Evolutionary conservation across 2,329 filamentous ascomycete genomes (phyloP).

Genomic region (Xylaria sp.): DNA sequence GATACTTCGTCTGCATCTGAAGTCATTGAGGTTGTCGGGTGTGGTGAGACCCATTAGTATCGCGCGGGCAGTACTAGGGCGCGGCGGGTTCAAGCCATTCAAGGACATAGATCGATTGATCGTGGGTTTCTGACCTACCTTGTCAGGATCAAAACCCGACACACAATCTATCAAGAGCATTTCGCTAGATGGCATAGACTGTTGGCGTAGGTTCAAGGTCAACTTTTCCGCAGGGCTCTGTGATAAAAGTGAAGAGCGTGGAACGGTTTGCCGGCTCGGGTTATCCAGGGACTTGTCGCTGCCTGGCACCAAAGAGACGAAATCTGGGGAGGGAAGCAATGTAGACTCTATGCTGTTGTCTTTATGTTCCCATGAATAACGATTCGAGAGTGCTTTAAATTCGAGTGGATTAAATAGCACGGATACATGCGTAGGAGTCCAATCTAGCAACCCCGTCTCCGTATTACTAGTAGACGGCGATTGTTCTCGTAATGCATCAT

Average conservation of each 20-base stretch:
- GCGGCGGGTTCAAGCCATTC: conserved; percentile 33
- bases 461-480: conserved; percentile 10
- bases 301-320: conserved; percentile 34
- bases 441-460: conserved; percentile 43
- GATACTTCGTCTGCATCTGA: conserved; percentile 14
- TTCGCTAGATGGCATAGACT: conserved; percentile 25
- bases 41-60: conserved; percentile 24
- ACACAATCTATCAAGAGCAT: conserved; percentile 37
- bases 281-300: conserved; percentile 11
- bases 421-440: conserved; percentile 48
- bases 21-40: conserved; percentile 2
- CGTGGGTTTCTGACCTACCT: conserved; percentile 23
- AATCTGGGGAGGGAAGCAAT: conserved; percentile 43
- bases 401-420: conserved; percentile 47
- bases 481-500: conserved; percentile 10
- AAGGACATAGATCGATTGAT: conserved; percentile 39
- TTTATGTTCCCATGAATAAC: conserved; percentile 18
- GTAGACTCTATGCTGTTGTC: conserved; percentile 34
- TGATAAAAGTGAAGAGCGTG: conserved; percentile 17
- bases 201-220: conserved; percentile 35
- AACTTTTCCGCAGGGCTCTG: conserved; percentile 31
- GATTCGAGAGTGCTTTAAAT: conserved; percentile 39
- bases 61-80: conserved; percentile 31
- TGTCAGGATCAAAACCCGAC: conserved; percentile 40
- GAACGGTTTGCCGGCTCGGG: conserved; percentile 9